Conservation (phyloP, 305 asterid genomes). For the Fraxinus floribunda region DNA sequence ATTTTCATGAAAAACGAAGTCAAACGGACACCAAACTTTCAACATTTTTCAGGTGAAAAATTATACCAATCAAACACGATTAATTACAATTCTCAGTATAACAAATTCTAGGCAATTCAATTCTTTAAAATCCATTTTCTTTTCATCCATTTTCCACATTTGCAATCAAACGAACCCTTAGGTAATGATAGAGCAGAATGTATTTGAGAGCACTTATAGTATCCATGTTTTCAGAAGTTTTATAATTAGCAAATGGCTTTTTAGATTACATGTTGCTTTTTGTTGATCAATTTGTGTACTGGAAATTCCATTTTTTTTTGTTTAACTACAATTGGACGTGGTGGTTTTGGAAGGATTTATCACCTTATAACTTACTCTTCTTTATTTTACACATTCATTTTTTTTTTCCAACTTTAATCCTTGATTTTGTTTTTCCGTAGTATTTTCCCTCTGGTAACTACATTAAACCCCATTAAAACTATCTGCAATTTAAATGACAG, state of each 20-base stretch:
- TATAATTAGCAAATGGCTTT: background rate
- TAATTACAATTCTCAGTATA: too few relatives aligned
- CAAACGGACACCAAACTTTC: too few relatives aligned
- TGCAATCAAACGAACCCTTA: too few relatives aligned
- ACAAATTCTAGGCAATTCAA: too few relatives aligned
- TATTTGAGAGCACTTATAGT: background rate
- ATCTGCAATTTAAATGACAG: constrained; percentile 28
- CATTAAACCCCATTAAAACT: background rate
- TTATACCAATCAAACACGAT: too few relatives aligned
- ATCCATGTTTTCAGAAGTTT: background rate
- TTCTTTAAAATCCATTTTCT: too few relatives aligned
- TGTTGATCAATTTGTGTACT: background rate
- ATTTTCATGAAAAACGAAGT: too few relatives aligned
- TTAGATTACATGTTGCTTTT: background rate
- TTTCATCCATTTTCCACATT: too few relatives aligned
- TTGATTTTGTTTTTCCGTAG: background rate
- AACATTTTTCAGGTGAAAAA: too few relatives aligned
- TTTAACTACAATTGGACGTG: background rate
- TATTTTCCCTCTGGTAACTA: background rate
- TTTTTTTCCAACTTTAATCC: background rate
- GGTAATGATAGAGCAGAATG: background rate
- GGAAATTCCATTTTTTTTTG: background rate
- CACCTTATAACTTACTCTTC: background rate
- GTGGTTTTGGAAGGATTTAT: background rate
- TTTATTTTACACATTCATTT: background rate